Percentiles rank a stretch among this genome's conserved stretches.
These are phyloP conservation scores for Diophrys appendiculata DNA, from an alignment of 73 alveolate genomes.

Conservation along the genomic window DNA sequence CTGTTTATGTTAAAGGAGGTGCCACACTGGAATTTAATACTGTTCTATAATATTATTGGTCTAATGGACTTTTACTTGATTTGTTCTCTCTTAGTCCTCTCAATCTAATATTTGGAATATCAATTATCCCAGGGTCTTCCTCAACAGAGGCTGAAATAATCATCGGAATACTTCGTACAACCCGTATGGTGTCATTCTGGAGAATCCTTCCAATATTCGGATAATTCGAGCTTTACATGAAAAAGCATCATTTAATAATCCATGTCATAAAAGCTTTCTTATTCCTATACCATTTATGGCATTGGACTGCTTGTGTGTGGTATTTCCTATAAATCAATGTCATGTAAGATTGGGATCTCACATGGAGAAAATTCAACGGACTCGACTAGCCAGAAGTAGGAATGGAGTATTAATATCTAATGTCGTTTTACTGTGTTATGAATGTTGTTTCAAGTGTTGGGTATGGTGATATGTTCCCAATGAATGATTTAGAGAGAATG, in stretches of 20 bases:
- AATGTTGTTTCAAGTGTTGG: conserved; percentile 62
- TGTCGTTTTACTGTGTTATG: conserved; percentile 44
- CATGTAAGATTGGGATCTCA: conserved; percentile 11
- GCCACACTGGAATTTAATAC: conserved; percentile 14
- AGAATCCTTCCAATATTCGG: conserved; percentile 31
- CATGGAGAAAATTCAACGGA: conserved; percentile 35
- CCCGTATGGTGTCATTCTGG: conserved; percentile 24
- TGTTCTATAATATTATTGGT: conserved; percentile 21
- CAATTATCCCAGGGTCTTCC: no score
- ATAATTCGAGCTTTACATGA: conserved; percentile 31
- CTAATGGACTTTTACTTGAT: conserved; percentile 53
- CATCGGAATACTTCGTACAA: no score
- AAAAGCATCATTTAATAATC: conserved; percentile 11
- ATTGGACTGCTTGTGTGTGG: conserved; percentile 66
- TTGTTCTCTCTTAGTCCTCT: conserved; percentile 59
- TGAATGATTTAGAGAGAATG: conserved; percentile 49
- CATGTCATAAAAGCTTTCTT: conserved; percentile 28
- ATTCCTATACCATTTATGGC: conserved; percentile 45
- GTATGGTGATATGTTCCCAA: conserved; percentile 50
- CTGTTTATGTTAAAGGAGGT: conserved; percentile 44
- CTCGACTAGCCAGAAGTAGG: not conserved
- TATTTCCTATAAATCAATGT: conserved; percentile 21
- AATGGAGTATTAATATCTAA: conserved; percentile 8
- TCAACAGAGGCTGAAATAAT: no score
- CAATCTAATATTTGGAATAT: conserved; percentile 42